Conservation (phyloP, 345 rosid species). For the Eucalyptus marginata region DNA sequence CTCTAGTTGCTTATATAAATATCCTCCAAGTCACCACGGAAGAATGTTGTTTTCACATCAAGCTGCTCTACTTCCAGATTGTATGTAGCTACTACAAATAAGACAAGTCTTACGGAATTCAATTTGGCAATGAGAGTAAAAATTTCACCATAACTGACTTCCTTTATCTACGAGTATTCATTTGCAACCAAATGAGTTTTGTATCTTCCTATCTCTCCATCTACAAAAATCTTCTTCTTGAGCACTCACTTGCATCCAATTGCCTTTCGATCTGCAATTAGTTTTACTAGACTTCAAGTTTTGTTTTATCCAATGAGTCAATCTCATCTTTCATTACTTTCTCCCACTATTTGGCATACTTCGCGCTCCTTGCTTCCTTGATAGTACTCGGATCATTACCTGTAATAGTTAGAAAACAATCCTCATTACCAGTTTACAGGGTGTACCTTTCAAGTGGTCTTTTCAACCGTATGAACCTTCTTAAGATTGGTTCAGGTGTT, state of each 20-base stretch:
- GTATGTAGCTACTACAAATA: not conserved
- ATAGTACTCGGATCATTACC: no score
- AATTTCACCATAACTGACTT: not conserved
- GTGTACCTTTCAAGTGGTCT: no score
- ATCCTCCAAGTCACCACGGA: no score
- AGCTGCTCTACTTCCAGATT: no score
- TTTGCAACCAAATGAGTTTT: not conserved
- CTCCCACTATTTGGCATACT: no score
- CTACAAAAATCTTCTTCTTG: not conserved
- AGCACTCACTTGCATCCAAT: not conserved
- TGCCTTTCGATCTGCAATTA: accelerated
- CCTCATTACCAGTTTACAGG: accelerated
- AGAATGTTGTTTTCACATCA: no score
- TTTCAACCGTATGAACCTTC: no score
- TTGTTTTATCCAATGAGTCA: no score
- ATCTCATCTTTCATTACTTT: no score
- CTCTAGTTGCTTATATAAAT: not conserved
- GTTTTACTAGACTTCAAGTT: not conserved
- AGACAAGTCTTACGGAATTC: not conserved
- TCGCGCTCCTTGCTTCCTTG: no score
- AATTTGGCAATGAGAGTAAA: not conserved
- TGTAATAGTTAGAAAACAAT: no score
- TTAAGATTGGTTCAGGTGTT: no score
- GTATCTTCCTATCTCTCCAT: not conserved
- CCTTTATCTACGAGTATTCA: not conserved